phyloP scores from a whole-genome alignment of 805 yeast genomes.

The Yamadazyma sp. region DNA sequence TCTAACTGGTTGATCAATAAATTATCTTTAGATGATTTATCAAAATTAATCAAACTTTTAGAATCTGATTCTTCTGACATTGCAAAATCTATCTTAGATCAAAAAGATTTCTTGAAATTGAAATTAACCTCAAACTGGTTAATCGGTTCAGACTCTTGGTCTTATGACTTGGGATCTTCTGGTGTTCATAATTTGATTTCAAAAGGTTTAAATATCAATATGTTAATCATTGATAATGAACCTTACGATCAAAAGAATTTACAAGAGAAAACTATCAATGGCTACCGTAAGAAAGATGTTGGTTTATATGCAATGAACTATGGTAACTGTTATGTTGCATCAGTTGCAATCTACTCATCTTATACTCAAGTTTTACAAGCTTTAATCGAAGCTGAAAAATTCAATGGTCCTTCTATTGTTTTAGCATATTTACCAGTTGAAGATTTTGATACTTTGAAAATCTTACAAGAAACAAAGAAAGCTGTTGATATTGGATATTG shows the following conservation, averaged over 20 bases:
- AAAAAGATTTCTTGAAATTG: constrained; percentile 43
- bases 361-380: constrained; percentile 92
- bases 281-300: constrained; percentile 78
- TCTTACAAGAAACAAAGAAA: constrained; percentile 79
- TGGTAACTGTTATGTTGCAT: constrained; percentile 86
- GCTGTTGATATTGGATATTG: constrained; percentile 95
- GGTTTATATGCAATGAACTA: constrained; percentile 95
- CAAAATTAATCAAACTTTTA: constrained; percentile 22
- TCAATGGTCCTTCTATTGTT: constrained; percentile 86
- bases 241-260: constrained; percentile 47
- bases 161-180: constrained; percentile 86
- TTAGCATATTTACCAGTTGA: constrained; percentile 90
- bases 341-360: constrained; percentile 89
- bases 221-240: constrained; percentile 84
- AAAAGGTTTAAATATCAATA: constrained; percentile 72
- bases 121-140: constrained; percentile 64
- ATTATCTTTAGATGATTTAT: constrained; percentile 23
- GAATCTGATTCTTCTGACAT: constrained; percentile 37
- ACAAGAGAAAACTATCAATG: constrained; percentile 29
- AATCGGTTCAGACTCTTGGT: constrained; percentile 93
- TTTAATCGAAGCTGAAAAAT: constrained; percentile 82
- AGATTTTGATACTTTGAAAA: constrained; percentile 65
- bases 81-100: constrained; percentile 45
- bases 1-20: constrained; percentile 62
- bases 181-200: constrained; percentile 85